Evolutionary conservation across 257 asterid species (phyloP).

Genomic region (Eucommia ulmoides): DNA sequence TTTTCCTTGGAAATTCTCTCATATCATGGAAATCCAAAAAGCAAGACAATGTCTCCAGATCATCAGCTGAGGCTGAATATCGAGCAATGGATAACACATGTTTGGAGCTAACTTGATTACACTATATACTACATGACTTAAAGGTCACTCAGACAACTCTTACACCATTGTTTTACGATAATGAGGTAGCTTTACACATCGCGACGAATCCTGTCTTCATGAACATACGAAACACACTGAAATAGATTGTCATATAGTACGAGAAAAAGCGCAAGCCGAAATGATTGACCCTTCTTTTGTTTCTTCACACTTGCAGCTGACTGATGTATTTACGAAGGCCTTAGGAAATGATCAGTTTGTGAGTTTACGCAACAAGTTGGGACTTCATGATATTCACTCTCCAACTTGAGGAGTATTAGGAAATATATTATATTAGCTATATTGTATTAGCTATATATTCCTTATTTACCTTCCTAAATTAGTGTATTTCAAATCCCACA

Average conservation of each 20-base stretch:
- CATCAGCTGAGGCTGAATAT: neutral
- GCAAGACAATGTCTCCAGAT: neutral
- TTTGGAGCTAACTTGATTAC: neutral
- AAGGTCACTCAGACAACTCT: neutral
- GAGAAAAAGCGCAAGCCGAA: neutral
- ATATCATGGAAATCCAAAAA: neutral
- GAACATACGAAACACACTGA: neutral
- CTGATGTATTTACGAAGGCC: neutral
- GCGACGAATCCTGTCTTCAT: neutral
- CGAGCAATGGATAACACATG: neutral
- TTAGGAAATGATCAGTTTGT: neutral
- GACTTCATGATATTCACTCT: neutral
- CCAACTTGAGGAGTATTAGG: neutral
- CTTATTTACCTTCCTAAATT: too few species aligned
- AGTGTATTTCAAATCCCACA: too few species aligned
- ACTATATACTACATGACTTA: neutral
- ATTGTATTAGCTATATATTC: too few species aligned
- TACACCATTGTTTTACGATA: neutral
- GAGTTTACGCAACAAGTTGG: neutral
- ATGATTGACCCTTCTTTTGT: neutral
- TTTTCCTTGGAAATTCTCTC: neutral
- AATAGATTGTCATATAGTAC: neutral
- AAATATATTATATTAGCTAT: too few species aligned
- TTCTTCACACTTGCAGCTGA: neutral
- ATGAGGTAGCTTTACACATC: neutral